phyloP scores from a whole-genome alignment of 768 basidiomycete species.

The Tricholoma hemisulphureum region DNA sequence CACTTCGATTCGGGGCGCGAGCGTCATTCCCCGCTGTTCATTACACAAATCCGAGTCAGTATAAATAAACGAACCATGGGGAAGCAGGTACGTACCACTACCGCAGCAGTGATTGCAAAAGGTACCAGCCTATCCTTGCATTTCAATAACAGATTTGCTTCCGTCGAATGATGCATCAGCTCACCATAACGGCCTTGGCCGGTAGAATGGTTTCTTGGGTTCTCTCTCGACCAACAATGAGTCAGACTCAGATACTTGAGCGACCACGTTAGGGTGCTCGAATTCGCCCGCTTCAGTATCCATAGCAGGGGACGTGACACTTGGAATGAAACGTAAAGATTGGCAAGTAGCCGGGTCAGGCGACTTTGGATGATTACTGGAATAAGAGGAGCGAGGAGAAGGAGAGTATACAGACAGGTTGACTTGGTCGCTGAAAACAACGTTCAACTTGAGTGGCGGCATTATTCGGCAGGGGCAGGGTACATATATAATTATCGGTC shows the following conservation, averaged over 20 bases:
- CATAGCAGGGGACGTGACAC: conserved; percentile 8
- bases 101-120: conserved; percentile 62
- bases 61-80: neutral
- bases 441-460: neutral
- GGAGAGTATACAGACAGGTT: conserved; percentile 15
- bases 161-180: conserved; percentile 7
- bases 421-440: conserved; percentile 2
- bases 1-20: conserved; percentile 77
- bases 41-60: neutral
- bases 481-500: neutral
- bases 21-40: conserved; percentile 75
- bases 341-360: neutral
- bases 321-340: conserved; percentile 1
- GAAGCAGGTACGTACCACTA: conserved; percentile 56
- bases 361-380: neutral
- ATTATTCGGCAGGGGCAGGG: neutral
- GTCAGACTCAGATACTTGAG: conserved; percentile 19
- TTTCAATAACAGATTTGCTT: neutral
- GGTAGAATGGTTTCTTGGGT: conserved; percentile 49
- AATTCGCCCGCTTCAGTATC: conserved; percentile 17
- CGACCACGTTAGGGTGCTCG: conserved; percentile 10
- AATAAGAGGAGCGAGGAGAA: conserved; percentile 6
- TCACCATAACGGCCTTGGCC: conserved; percentile 51
- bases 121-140: conserved; percentile 65
- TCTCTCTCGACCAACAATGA: conserved; percentile 16